Evolutionary conservation across 2,329 filamentous ascomycete species (phyloP).

Genomic region (Lecanicillium sp.): DNA sequence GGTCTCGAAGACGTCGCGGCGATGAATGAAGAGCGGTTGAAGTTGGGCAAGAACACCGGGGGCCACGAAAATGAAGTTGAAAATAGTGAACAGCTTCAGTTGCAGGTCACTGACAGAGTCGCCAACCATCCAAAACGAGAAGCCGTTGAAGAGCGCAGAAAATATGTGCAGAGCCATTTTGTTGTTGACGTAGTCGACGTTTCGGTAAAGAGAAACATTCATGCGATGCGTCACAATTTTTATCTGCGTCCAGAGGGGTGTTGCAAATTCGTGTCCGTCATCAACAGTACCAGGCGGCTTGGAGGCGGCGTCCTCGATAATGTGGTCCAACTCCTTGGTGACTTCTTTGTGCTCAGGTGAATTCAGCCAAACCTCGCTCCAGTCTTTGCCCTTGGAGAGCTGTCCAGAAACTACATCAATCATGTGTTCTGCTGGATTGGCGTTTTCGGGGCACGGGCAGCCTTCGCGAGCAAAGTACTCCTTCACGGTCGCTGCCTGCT

Average conservation of each 20-base stretch:
- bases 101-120: constrained; percentile 42
- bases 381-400: constrained; percentile 43
- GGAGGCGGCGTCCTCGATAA: constrained; percentile 47
- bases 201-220: constrained; percentile 56
- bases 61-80: constrained; percentile 57
- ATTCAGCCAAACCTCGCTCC: constrained; percentile 64
- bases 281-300: constrained; percentile 32
- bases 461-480: constrained; percentile 62
- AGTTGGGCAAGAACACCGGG: constrained; percentile 51
- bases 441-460: constrained; percentile 50
- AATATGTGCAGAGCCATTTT: constrained; percentile 51
- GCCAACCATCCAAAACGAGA: constrained; percentile 54
- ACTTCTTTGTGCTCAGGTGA: constrained; percentile 52
- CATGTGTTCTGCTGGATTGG: constrained; percentile 73
- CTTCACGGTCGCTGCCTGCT: constrained; percentile 44
- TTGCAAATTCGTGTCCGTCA: constrained; percentile 64
- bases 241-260: constrained; percentile 55
- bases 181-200: constrained; percentile 58
- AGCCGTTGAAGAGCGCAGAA: constrained; percentile 51
- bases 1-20: constrained; percentile 49
- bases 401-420: constrained; percentile 49
- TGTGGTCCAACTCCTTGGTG: constrained; percentile 53
- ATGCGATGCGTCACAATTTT: constrained; percentile 56
- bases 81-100: constrained; percentile 49
- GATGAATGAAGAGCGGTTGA: constrained; percentile 50